Conservation (phyloP, 1,284 basidiomycete species). For the Moesziomyces sp. region DNA sequence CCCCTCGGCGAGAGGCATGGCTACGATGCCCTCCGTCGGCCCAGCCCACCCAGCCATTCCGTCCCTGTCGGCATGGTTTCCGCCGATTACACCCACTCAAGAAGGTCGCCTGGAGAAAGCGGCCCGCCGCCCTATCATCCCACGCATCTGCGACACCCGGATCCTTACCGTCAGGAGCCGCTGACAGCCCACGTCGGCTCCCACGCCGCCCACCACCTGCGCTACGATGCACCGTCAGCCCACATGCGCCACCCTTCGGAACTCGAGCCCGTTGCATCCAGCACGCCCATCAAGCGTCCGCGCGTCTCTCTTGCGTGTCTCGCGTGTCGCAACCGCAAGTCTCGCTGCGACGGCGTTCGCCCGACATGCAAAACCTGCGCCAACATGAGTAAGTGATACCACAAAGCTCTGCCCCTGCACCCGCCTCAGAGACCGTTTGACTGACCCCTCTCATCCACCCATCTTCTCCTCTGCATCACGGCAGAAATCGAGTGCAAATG, state of each 20-base stretch:
- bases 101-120: conserved; percentile 24
- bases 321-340: conserved; percentile 50
- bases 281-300: conserved; percentile 45
- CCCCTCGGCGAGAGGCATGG: conserved; percentile 12
- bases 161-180: conserved; percentile 21
- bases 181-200: conserved; percentile 12
- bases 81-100: conserved; percentile 23
- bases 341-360: conserved; percentile 43
- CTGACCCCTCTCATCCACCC: neutral
- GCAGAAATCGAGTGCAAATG: conserved; percentile 51
- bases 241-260: conserved; percentile 18
- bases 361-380: conserved; percentile 52
- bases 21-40: conserved; percentile 15
- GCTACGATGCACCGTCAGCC: conserved; percentile 11
- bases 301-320: conserved; percentile 47
- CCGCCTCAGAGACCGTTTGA: neutral
- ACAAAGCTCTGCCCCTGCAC: neutral
- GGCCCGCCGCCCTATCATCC: conserved; percentile 5
- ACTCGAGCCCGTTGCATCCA: conserved; percentile 6
- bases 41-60: conserved; percentile 13
- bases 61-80: conserved; percentile 38
- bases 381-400: conserved; percentile 38
- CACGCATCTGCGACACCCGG: conserved; percentile 15
- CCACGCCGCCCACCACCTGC: conserved; percentile 23
- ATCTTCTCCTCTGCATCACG: neutral